Base-by-base conservation (phyloP, 768 basidiomycete genomes). In the Infundibulicybe gibba region DNA sequence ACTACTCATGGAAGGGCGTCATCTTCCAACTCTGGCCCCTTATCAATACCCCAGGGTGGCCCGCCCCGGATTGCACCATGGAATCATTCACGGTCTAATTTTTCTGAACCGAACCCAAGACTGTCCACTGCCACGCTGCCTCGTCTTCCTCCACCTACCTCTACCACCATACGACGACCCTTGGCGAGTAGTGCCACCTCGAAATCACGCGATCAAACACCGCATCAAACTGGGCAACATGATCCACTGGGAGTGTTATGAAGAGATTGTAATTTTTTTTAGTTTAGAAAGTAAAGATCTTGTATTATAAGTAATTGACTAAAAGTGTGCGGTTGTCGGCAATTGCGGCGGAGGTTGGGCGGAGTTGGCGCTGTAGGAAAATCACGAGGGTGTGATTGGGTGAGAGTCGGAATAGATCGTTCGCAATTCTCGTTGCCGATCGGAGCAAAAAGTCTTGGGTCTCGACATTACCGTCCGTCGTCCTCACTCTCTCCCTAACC, bases 71-170 rank as follows among this genome's bases (percentile, higher is more conserved):
- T 54, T 37, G 77, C 77, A 20, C 80, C 82, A 13, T 82, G 80
- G 80, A 77, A 78, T 49, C 67, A 79, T 54, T 80, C 80, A 15
- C 70, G 61, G 41, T 81, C 81, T 6, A 67, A 61, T 47, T 82
- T 83, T 59, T 64, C 66, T 32, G 54, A 43, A 3, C 51, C 65
- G 14, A 54, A 52, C 14, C 48, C 56, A 44, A 46, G 55, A 43
- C 55, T 75, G 38, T 61, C 69, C 10, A 56, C 72, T 16, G 66
- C 71, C 15, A 60, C 74, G 35, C 67, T 83, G 48, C 79, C 81
- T 16, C 73, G 76, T 31, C 60, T 69, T 12, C 78, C 82, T 38
- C 73, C 81, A 45, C 68, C 71, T 41, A 70, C 79, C 21, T 72
- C 80, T 48, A 68, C 62, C 30, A 59, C 56, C 41, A 49, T 69